A percentile compares a stretch with the other conserved stretches of the same genome.
Evolutionary conservation across 2,329 filamentous ascomycete genomes (phyloP).

Genomic region (Aureobasidium lini): DNA sequence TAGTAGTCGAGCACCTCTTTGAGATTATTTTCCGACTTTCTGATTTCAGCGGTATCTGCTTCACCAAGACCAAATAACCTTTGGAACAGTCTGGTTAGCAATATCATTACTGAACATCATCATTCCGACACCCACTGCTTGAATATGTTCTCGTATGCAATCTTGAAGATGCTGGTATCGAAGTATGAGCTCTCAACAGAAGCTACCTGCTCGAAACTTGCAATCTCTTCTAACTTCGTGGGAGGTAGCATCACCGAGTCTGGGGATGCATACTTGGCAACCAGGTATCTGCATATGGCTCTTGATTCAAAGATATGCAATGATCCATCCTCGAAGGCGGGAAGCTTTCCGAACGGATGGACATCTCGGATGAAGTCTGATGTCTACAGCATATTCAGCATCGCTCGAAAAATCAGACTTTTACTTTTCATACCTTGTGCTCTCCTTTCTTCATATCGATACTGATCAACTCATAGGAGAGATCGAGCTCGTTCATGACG

Average conservation of each 20-base stretch:
- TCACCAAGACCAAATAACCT: neutral
- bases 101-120: neutral
- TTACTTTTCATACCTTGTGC: neutral
- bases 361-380: neutral
- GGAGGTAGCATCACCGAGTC: neutral
- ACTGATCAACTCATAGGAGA: neutral
- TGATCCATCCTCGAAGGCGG: slow-evolving; percentile 25
- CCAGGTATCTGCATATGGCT: slow-evolving; percentile 27
- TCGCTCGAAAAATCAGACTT: neutral
- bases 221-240: neutral
- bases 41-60: neutral
- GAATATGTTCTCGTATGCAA: slow-evolving; percentile 12
- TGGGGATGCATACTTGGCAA: slow-evolving; percentile 21
- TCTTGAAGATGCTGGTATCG: neutral
- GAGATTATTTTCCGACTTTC: neutral
- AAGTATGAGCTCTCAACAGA: slow-evolving; percentile 13
- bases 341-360: slow-evolving; percentile 17
- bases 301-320: slow-evolving; percentile 28
- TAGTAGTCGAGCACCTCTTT: slow-evolving; percentile 7
- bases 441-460: neutral
- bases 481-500: neutral
- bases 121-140: neutral
- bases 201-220: neutral
- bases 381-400: neutral
- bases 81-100: neutral